Evolutionary conservation across 1,139 yeast species (phyloP), one percentile per base, ranked within the genome.

Genomic region (Geotrichum cucujoidarum): DNA sequence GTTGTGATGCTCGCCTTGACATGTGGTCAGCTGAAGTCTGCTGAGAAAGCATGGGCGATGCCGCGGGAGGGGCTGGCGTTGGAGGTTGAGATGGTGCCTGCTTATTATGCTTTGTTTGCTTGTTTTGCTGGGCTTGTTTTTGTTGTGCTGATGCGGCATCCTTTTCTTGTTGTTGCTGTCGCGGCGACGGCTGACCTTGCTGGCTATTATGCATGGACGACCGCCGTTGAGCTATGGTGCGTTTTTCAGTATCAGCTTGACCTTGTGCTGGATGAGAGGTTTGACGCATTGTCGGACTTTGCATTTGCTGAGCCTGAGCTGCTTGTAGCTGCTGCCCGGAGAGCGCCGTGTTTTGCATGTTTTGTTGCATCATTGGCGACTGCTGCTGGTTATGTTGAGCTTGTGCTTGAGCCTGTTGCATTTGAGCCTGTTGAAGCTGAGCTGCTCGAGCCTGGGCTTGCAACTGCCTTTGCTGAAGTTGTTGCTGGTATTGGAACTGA

Each of bases 331-430:
- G 55, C 18, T 48, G 58, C 17, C 49, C 57, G 31, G 41, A 54
- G 25, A 49, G 58, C 27, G 32, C 30, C 30, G 46, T 62, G 30
- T 45, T 47, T 37, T 50, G 57, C 17, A 48, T 50, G 47, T 59
- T 63, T 27, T 60, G 59, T 50, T 63, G 37, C 24, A 21, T 63
- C 20, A 49, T 50, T 48, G 59, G 63, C 27, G 61, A 62, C 30
- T 45, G 49, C 40, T 50, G 58, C 17, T 49, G 50, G 48, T 59
- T 63, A 25, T 60, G 59, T 50, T 63, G 37, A 25, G 31, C 63
- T 20, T 50, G 51, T 48, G 59, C 63, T 24, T 62, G 34, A 22
- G 31, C 64, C 37, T 46, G 36, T 35, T 47, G 63, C 13, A 53
- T 54, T 47, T 52, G 62, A 20, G 44, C 52, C 38, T 52, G 60